phyloP scores from a whole-genome alignment of 768 basidiomycete species.

The Mycena albidolilacea region DNA sequence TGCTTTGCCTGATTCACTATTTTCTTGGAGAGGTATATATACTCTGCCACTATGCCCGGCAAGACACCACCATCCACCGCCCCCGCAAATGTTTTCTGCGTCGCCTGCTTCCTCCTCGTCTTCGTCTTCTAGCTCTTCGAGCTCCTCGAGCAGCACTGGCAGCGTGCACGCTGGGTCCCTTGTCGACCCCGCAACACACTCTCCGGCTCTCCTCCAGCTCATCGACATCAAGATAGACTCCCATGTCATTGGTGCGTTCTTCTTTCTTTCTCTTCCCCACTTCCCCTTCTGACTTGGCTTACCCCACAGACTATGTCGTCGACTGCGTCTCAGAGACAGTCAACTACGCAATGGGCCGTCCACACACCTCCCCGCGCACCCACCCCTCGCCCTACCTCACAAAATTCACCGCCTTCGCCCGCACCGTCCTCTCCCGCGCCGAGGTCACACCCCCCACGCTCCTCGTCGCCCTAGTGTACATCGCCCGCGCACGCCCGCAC shows the following conservation, averaged over 20 bases:
- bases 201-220: constrained; percentile 23
- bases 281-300: neutral
- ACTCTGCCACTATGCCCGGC: neutral
- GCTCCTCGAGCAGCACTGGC: neutral
- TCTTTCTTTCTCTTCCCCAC: too few species aligned
- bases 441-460: constrained; percentile 29
- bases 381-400: neutral
- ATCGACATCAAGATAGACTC: constrained; percentile 19
- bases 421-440: constrained; percentile 28
- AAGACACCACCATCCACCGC: neutral
- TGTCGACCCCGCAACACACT: constrained; percentile 26
- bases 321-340: constrained; percentile 33
- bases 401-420: constrained; percentile 22
- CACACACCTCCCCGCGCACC: neutral
- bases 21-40: neutral
- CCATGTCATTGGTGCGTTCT: constrained; percentile 26
- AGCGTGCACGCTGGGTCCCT: constrained; percentile 12
- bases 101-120: neutral
- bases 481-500: constrained; percentile 29
- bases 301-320: constrained; percentile 25
- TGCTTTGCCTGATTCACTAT: too few species aligned
- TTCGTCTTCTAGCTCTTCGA: neutral
- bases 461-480: constrained; percentile 22
- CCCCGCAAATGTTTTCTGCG: neutral
- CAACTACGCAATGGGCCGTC: constrained; percentile 22